These are phyloP conservation scores for Aristolochia californica DNA, from an alignment of 164 flowering plant species.

Conservation along the genomic window DNA sequence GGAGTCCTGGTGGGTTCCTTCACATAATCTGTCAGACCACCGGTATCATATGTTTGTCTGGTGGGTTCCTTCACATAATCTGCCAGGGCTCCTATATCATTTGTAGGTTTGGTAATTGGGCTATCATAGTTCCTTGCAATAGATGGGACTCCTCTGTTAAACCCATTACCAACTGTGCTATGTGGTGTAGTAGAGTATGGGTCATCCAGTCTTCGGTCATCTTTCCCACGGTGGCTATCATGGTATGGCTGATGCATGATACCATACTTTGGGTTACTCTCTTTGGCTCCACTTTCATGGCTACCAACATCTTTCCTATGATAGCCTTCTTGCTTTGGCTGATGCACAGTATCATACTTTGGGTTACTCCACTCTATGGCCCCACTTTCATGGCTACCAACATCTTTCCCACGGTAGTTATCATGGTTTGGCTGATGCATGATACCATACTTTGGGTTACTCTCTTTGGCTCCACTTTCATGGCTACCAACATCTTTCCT, in stretches of 20 bases:
- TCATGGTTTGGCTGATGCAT: constrained; percentile 9
- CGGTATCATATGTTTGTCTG: not conserved
- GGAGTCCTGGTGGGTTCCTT: not conserved
- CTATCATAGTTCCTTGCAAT: not conserved
- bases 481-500: not conserved
- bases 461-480: constrained; percentile 8
- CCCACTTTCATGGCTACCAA: constrained; percentile 1
- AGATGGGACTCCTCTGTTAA: not conserved
- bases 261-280: too few relatives aligned
- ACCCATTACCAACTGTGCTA: constrained; percentile 10
- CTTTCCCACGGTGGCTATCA: constrained; percentile 7
- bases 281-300: too few relatives aligned
- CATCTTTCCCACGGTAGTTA: constrained; percentile 3
- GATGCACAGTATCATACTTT: constrained; percentile 14
- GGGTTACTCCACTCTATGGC: constrained; percentile 21
- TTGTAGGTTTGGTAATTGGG: constrained; percentile 1
- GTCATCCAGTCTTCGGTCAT: too few relatives aligned
- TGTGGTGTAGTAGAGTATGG: constrained; percentile 6
- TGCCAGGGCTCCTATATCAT: not conserved
- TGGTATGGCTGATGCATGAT: constrained; percentile 11
- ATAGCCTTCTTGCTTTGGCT: too few relatives aligned
- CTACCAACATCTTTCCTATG: too few relatives aligned
- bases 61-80: not conserved
- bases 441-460: constrained; percentile 21
- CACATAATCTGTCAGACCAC: constrained; percentile 1